Percentiles rank a stretch among this genome's conserved stretches.
phyloP scores from a whole-genome alignment of 257 asterid species.

The Jacaranda copaia region DNA sequence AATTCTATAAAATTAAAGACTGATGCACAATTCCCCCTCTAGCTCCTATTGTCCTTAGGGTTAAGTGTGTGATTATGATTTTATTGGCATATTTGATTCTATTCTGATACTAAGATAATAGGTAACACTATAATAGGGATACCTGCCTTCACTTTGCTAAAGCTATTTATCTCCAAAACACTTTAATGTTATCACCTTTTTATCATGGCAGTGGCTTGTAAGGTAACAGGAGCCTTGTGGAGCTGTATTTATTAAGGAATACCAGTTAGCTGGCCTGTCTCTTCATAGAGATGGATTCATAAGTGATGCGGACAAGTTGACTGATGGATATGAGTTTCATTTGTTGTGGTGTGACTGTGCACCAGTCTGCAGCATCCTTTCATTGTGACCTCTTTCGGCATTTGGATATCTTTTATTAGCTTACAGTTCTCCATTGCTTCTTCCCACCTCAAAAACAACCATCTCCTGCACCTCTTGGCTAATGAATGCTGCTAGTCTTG shows the following conservation, averaged over 20 bases:
- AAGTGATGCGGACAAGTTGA: background rate
- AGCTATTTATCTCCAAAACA: slow-evolving; percentile 6
- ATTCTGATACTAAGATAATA: background rate
- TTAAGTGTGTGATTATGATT: background rate
- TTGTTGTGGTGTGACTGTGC: background rate
- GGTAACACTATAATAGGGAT: slow-evolving; percentile 13
- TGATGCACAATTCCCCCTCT: slow-evolving; percentile 10
- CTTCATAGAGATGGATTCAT: background rate
- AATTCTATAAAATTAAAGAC: background rate
- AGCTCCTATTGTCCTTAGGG: slow-evolving; percentile 7
- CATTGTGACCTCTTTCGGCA: background rate
- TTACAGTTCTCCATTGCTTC: background rate
- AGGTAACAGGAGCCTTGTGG: slow-evolving; percentile 21
- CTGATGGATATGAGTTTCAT: slow-evolving; percentile 8
- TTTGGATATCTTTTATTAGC: background rate
- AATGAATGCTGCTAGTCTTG: background rate
- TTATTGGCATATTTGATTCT: background rate
- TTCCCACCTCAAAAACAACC: background rate
- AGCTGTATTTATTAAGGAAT: background rate
- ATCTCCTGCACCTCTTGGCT: background rate
- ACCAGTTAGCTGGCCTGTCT: background rate
- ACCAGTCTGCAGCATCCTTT: background rate
- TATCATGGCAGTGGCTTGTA: background rate
- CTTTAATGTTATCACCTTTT: slow-evolving; percentile 12
- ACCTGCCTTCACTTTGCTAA: background rate